Conservation (phyloP, 352 stramenopile species). For the Pythium utonaiense region DNA sequence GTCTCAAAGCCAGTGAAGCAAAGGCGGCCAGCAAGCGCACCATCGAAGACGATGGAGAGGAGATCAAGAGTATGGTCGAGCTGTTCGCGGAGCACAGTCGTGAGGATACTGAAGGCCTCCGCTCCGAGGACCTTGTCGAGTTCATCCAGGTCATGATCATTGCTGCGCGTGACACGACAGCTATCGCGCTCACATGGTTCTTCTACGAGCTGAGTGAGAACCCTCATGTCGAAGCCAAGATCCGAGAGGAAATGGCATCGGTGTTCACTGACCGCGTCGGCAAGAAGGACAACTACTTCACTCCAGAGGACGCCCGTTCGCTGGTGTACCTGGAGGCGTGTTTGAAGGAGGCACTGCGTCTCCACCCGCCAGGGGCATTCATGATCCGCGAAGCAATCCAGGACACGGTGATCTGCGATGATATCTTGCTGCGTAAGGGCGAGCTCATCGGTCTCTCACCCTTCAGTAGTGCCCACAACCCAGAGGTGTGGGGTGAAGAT, state of each 20-base stretch:
- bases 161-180: constrained; percentile 77
- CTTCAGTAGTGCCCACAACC: constrained; percentile 27
- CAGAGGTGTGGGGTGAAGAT: constrained; percentile 43
- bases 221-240: constrained; percentile 37
- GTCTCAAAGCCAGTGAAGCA: constrained; percentile 3
- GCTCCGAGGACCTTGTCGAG: constrained; percentile 52
- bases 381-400: constrained; percentile 52
- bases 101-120: constrained; percentile 19
- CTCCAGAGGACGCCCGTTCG: constrained; percentile 39
- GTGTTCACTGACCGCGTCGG: constrained; percentile 7
- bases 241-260: constrained; percentile 40
- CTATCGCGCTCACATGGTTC: constrained; percentile 62
- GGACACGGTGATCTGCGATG: constrained; percentile 43
- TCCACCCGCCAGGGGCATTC: constrained; percentile 57
- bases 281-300: constrained; percentile 23
- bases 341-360: constrained; percentile 52
- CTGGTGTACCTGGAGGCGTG: constrained; percentile 59
- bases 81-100: constrained; percentile 9
- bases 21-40: background rate
- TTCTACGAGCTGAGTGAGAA: constrained; percentile 66
- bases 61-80: constrained; percentile 11
- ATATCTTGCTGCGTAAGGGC: constrained; percentile 23
- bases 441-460: constrained; percentile 17
- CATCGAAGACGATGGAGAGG: background rate
- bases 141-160: constrained; percentile 67